Evolutionary conservation across 2,329 filamentous ascomycete species (phyloP), one percentile per base, ranked within the genome.

Genomic region (Exophiala bonariae): DNA sequence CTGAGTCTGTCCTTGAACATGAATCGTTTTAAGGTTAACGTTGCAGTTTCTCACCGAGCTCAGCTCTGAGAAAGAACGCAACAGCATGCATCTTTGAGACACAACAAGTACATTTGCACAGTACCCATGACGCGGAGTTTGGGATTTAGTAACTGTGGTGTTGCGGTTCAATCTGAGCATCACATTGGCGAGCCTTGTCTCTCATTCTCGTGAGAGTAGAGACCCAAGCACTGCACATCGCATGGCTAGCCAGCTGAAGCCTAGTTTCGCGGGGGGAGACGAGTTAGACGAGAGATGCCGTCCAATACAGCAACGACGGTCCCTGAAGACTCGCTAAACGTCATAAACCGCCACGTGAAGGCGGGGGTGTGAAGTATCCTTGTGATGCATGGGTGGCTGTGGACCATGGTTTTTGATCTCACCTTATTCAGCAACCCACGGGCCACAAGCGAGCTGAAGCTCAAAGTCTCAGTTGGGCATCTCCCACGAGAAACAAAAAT

Each of bases 141-240:
- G 28, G 39, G 32, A 38, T 22, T 40, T 33, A 14, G 9, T 17
- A 30, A 26, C 6, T 26, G 6, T 26, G 23, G 6, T 3, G 5
- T 38, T 11, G 7, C 33, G 45, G 22, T n/a, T 28, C 11, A 14
- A n/a, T 33, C 33, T 39, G n/a, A 28, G 30, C 22, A 43, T 20
- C 18, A 36, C 38, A 46, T 46, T 51, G 44, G 35, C 44, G 38
- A 51, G 49, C 42, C 44, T 47, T 33, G 49, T 51, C 43, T 19
- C 39, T 26, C 23, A 6, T 26, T 11, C 23, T 26, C 23, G 23
- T 26, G 6, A 6, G 11, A 6, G 6, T 11, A 26, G 23, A 26
- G 11, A 11, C 6, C 11, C 23, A 26, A 26, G 23, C 6, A 26
- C 23, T 22, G 46, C 50, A 47, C 41, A 22, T 53, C 50, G 50